Evolutionary conservation across 441 rosid species (phyloP).

Genomic region (Jatropha multifida): DNA sequence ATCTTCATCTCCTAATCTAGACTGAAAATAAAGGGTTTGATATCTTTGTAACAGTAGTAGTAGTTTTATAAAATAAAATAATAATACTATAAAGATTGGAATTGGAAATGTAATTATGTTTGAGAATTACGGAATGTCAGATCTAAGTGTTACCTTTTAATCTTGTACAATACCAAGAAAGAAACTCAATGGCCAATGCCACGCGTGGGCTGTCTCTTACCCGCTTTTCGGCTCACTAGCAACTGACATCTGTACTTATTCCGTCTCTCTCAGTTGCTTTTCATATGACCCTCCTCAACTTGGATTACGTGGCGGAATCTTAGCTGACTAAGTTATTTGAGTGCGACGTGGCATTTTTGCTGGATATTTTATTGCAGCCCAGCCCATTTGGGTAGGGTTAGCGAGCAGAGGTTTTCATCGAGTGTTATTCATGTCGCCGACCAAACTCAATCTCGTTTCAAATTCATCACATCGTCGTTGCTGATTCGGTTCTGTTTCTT

Average conservation of each 20-base stretch:
- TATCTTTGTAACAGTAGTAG: not conserved
- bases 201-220: conserved; percentile 4
- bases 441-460: too few species aligned
- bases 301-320: too few species aligned
- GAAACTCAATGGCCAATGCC: conserved; percentile 14
- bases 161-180: too few species aligned
- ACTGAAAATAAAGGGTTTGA: not conserved
- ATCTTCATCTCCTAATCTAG: not conserved
- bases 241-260: conserved; percentile 15
- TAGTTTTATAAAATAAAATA: not conserved
- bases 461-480: too few species aligned
- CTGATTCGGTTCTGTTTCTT: too few species aligned
- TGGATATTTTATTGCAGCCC: too few species aligned
- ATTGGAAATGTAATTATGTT: conserved; percentile 23
- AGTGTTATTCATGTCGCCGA: too few species aligned
- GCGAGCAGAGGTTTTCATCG: too few species aligned
- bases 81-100: not conserved
- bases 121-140: conserved; percentile 70
- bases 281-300: too few species aligned
- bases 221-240: not conserved
- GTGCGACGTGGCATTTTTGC: too few species aligned
- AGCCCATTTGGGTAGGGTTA: too few species aligned
- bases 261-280: not conserved
- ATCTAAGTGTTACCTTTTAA: conserved; percentile 19
- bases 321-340: too few species aligned